Evolutionary conservation across 768 basidiomycete genomes (phyloP).

Genomic region (Artomyces pyxidatus): DNA sequence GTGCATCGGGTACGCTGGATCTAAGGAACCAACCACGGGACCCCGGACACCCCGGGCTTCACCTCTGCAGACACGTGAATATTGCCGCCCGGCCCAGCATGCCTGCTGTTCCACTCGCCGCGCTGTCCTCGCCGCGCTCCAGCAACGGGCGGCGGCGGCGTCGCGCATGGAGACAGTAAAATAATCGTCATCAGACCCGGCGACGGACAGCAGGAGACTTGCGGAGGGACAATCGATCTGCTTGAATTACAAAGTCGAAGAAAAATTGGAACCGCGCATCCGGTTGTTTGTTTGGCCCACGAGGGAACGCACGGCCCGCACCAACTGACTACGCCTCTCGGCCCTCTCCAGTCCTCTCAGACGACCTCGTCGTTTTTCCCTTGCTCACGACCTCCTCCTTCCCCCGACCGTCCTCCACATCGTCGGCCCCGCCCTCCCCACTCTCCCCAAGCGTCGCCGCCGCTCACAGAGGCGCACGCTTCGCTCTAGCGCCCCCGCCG

Average conservation of each 20-base stretch:
- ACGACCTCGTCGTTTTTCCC: constrained; percentile 23
- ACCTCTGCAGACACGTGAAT: not conserved
- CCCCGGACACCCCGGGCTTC: not conserved
- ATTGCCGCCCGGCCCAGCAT: not conserved
- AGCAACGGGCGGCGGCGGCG: not conserved
- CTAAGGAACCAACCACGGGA: not conserved
- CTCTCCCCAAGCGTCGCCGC: not conserved
- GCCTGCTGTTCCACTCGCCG: not conserved
- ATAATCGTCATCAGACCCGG: too few relatives aligned
- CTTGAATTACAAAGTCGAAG: too few relatives aligned
- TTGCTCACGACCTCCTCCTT: constrained; percentile 24
- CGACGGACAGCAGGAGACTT: too few relatives aligned
- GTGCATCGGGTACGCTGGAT: not conserved
- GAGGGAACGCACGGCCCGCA: not conserved
- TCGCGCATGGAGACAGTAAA: too few relatives aligned
- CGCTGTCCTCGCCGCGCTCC: not conserved
- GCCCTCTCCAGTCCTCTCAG: constrained; percentile 12
- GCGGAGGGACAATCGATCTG: not conserved
- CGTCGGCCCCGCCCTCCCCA: constrained; percentile 19
- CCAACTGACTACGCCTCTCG: not conserved
- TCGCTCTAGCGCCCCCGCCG: not conserved
- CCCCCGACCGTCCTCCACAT: constrained; percentile 25
- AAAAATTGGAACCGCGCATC: not conserved
- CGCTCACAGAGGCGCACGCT: not conserved
- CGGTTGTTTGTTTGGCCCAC: not conserved